Evolutionary conservation across 1,139 yeast genomes (phyloP), one percentile per base, ranked within the genome.

Genomic region (Suhomyces coccinellae): DNA sequence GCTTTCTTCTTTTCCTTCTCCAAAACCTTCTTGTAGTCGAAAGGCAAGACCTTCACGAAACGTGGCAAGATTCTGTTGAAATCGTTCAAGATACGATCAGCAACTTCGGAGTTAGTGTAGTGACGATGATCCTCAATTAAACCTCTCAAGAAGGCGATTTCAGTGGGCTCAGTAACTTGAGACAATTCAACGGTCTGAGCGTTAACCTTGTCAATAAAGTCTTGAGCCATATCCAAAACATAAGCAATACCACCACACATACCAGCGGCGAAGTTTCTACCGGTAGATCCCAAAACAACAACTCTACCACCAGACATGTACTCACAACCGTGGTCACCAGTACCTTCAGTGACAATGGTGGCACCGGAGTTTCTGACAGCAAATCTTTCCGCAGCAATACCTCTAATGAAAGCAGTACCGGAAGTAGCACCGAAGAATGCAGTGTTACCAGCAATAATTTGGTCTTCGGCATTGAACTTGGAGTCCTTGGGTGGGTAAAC

Each of bases 221-320:
- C 97, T 65, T 91, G 97, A 44, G 95, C 97, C 78, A 93, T 87
- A 60, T 91, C 96, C 59, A 91, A 77, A 49, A 95, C 97, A 63
- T 93, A 93, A 28, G 97, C 96, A 66, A 93, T 93, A 82, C 99
- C 99, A 70, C 99, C 99, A 59, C 97, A 91, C 88, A 95, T 95
- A 77, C 99, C 99, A 46, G 99, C 97, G 37, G 97, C 98, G 67
- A 93, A 93, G 74, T 90, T 87, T 56, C 98, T 83, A 50, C 97
- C 98, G 61, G 96, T 87, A 46, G 83, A 71, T 41, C 98, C 97
- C 56, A 93, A 79, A 44, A 93, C 89, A 63, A 93, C 88, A 50
- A 93, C 96, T 61, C 98, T 83, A 66, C 99, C 99, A 67, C 99
- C 98, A 59, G 98, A 90, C 99, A 93, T 93, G 74, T 93, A 93